Evolutionary conservation across 768 basidiomycete species (phyloP).

Genomic region (Leucocoprinus birnbaumii): DNA sequence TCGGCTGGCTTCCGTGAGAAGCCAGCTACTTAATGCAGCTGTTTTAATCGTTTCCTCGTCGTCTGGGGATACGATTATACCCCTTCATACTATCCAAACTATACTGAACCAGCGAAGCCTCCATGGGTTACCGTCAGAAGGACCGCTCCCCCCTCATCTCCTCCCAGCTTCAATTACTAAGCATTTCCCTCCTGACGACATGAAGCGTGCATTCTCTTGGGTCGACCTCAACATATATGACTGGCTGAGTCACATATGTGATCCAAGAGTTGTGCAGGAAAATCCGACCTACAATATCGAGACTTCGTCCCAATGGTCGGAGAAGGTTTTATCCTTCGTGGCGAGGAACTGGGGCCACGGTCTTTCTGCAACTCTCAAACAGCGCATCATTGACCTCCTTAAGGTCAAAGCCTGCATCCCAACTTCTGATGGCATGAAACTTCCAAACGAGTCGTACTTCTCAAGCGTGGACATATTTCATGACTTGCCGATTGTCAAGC

Average conservation of each 20-base stretch:
- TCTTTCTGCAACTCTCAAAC: conserved; percentile 45
- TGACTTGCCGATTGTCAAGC: conserved; percentile 78
- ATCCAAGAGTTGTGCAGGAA: conserved; percentile 34
- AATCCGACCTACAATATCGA: conserved; percentile 59
- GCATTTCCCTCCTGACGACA: conserved; percentile 46
- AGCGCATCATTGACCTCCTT: conserved; percentile 46
- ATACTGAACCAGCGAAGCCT: conserved; percentile 66
- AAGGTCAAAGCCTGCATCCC: conserved; percentile 60
- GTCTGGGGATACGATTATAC: conserved; percentile 52
- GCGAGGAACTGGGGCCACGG: conserved; percentile 68
- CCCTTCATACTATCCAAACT: conserved; percentile 65
- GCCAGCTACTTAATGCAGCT: conserved; percentile 68
- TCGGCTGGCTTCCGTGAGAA: conserved; percentile 35
- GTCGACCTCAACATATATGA: conserved; percentile 69
- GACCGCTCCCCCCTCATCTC: conserved; percentile 72
- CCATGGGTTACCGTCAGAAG: conserved; percentile 62
- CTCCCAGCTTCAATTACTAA: conserved; percentile 68
- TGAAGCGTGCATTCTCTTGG: conserved; percentile 69
- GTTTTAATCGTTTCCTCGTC: conserved; percentile 45
- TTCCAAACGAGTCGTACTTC: conserved; percentile 78
- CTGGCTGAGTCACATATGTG: conserved; percentile 71
- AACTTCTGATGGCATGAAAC: conserved; percentile 69
- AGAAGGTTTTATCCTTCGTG: conserved; percentile 67
- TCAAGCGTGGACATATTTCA: conserved; percentile 82
- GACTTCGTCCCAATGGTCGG: conserved; percentile 70